Percentiles rank a stretch among this genome's conserved stretches.
Evolutionary conservation across 495 filamentous ascomycete species (phyloP).

Genomic region (Neurospora tetrasperma): DNA sequence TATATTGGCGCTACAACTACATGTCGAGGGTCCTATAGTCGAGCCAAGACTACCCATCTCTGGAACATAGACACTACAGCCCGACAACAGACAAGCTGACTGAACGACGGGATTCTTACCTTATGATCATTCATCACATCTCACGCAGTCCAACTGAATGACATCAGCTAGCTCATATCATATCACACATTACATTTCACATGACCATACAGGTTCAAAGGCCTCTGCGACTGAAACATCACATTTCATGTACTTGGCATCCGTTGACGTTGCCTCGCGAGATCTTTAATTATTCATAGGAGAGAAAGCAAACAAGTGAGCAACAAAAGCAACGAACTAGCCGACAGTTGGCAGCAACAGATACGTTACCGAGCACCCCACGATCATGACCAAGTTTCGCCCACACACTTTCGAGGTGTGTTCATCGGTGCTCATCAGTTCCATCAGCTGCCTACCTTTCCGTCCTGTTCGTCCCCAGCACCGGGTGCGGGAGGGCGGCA

Average conservation of each 20-base stretch:
- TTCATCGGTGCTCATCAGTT: neutral
- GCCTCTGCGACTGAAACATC: neutral
- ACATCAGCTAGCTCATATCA: neutral
- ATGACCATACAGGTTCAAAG: neutral
- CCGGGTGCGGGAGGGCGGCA: neutral
- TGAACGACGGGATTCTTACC: neutral
- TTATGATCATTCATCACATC: neutral
- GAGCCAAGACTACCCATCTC: neutral
- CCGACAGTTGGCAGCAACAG: neutral
- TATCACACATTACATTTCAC: neutral
- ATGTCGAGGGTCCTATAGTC: neutral
- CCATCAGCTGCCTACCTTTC: neutral
- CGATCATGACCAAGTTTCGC: neutral
- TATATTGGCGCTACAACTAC: neutral
- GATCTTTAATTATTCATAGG: neutral
- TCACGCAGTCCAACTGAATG: neutral
- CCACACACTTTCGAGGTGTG: neutral
- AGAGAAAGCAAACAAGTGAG: neutral
- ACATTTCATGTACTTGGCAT: neutral
- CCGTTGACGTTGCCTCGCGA: neutral
- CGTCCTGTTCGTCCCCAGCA: neutral
- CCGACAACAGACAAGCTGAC: neutral
- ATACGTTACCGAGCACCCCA: neutral
- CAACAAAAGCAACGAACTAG: neutral
- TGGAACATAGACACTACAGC: neutral